These are phyloP conservation scores for Crithidia mellificae DNA, from an alignment of 208 protist species.

Conservation along the genomic window DNA sequence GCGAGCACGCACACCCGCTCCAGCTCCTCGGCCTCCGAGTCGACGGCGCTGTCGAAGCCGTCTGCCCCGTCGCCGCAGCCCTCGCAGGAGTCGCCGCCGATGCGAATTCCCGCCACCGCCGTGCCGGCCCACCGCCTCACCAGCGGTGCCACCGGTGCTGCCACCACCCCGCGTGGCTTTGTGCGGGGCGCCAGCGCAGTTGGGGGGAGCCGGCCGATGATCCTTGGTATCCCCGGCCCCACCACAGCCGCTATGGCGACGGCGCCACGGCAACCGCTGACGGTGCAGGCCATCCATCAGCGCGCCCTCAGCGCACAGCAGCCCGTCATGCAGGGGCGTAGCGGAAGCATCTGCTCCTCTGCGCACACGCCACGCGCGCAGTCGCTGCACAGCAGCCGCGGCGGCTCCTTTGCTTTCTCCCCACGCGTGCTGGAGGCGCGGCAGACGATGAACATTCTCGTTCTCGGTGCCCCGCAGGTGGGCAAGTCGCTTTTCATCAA, in stretches of 20 bases:
- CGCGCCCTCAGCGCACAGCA: conserved; percentile 16
- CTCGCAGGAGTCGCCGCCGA: conserved; percentile 6
- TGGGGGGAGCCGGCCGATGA: neutral
- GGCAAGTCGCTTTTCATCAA: conserved; percentile 87
- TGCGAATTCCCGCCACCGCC: neutral
- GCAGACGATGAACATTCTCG: conserved; percentile 67
- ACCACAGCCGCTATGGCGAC: too few species aligned
- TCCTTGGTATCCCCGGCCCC: conserved; percentile 3
- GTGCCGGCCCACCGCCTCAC: neutral
- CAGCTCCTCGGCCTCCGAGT: neutral
- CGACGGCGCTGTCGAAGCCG: conserved; percentile 4
- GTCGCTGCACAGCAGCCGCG: conserved; percentile 23
- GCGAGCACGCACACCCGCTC: conserved; percentile 15
- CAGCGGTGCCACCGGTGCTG: neutral
- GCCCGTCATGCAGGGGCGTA: neutral
- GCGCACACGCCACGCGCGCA: conserved; percentile 8
- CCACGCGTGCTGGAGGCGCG: conserved; percentile 15
- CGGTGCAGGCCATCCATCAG: conserved; percentile 9
- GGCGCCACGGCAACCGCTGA: conserved; percentile 1
- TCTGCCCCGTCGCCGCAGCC: neutral
- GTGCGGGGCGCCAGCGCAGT: too few species aligned
- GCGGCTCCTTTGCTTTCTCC: conserved; percentile 33
- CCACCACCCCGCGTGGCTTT: too few species aligned
- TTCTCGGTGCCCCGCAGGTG: conserved; percentile 74
- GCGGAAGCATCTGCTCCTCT: conserved; percentile 4